phyloP scores from a whole-genome alignment of 2,329 filamentous ascomycete species.

The Colletotrichum liriopes region DNA sequence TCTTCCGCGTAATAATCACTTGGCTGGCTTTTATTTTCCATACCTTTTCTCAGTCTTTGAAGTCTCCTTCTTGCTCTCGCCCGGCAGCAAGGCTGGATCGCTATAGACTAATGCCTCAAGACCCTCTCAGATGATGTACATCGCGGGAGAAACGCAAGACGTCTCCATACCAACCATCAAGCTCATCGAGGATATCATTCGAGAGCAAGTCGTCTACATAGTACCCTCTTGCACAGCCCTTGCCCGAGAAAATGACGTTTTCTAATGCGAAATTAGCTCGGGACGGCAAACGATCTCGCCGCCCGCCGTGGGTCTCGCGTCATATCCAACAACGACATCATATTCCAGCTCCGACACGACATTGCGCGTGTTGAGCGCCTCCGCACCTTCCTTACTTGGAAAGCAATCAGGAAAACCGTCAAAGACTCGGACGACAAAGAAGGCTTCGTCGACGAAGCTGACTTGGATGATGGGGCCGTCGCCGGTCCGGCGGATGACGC shows the following conservation, averaged over 20 bases:
- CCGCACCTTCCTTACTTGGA: conserved; percentile 46
- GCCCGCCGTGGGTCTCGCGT: conserved; percentile 43
- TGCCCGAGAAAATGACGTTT: not conserved
- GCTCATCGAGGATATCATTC: conserved; percentile 45
- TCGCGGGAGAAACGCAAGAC: conserved; percentile 44
- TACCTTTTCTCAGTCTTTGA: not conserved
- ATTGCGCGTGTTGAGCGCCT: conserved; percentile 44
- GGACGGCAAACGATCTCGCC: conserved; percentile 43
- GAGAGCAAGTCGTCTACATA: conserved; percentile 43
- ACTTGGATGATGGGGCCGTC: conserved; percentile 3
- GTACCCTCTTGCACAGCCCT: conserved; percentile 17
- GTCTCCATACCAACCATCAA: conserved; percentile 42
- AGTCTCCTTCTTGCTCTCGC: not conserved
- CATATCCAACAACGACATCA: conserved; percentile 46
- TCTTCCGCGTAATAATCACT: not conserved
- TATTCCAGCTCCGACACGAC: conserved; percentile 48
- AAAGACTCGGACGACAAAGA: conserved; percentile 43
- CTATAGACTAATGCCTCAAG: not conserved
- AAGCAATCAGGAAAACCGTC: conserved; percentile 45
- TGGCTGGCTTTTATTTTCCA: too few relatives aligned
- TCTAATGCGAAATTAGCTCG: conserved; percentile 34
- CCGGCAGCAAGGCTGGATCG: too few relatives aligned
- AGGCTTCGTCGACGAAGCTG: conserved; percentile 36
- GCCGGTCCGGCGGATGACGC: not conserved
- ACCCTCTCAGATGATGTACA: conserved; percentile 46